Evolutionary conservation across 2,329 filamentous ascomycete genomes (phyloP).

Genomic region (Parastagonospora nodorum): DNA sequence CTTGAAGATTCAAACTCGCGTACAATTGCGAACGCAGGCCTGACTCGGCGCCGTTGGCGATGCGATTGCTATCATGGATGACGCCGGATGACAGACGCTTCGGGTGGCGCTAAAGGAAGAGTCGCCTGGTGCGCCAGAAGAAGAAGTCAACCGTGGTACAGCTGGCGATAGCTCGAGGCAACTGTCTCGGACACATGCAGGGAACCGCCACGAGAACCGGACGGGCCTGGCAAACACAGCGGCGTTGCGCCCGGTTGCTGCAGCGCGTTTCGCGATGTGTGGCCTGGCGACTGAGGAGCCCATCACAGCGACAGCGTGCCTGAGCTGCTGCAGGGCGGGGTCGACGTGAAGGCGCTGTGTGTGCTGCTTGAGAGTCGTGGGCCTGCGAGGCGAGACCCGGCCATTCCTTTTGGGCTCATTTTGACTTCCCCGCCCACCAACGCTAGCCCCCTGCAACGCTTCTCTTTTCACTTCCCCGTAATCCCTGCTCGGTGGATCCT

Average conservation of each 20-base stretch:
- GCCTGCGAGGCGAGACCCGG: background rate
- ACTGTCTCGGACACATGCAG: slow-evolving; percentile 18
- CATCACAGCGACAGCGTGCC: background rate
- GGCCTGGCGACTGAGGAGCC: too few species aligned
- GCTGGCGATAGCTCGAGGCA: slow-evolving; percentile 9
- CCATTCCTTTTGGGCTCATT: background rate
- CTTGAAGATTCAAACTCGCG: slow-evolving; percentile 2
- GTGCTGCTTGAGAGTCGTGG: background rate
- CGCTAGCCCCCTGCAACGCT: slow-evolving; percentile 14
- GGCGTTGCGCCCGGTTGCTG: too few species aligned
- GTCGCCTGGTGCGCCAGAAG: slow-evolving; percentile 10
- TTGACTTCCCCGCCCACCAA: slow-evolving; percentile 11
- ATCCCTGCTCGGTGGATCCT: slow-evolving; percentile 8
- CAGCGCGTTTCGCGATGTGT: too few species aligned
- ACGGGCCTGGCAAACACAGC: too few species aligned
- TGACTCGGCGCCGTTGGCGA: slow-evolving; percentile 8
- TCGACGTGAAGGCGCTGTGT: slow-evolving; percentile 7
- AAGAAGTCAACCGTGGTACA: slow-evolving; percentile 12
- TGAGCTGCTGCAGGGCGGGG: slow-evolving; percentile 9
- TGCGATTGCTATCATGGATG: slow-evolving; percentile 4
- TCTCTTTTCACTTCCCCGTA: slow-evolving; percentile 6
- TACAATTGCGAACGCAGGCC: slow-evolving; percentile 8
- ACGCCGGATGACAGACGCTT: slow-evolving; percentile 15
- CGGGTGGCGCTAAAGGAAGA: slow-evolving; percentile 10
- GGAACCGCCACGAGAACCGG: background rate